Evolutionary conservation across 2,329 filamentous ascomycete species (phyloP).

Genomic region (Sphaceloma murrayae): DNA sequence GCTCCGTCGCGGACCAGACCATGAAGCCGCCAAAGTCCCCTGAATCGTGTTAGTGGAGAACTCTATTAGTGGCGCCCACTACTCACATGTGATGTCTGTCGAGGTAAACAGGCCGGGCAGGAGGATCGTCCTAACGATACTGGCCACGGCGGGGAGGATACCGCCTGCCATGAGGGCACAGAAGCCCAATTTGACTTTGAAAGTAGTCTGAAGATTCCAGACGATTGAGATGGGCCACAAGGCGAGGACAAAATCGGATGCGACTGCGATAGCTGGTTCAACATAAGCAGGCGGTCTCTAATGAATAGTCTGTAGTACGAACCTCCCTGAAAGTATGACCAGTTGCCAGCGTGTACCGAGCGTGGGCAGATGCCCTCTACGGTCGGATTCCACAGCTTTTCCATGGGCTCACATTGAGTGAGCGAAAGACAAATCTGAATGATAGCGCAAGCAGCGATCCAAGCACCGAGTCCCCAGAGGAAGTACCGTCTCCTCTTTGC

Average conservation of each 20-base stretch:
- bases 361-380: background rate
- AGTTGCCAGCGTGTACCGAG: background rate
- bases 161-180: constrained; percentile 13
- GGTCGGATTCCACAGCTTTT: constrained; percentile 13
- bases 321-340: constrained; percentile 13
- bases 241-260: constrained; percentile 35
- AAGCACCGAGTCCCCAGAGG: constrained; percentile 8
- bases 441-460: background rate
- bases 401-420: constrained; percentile 12
- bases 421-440: constrained; percentile 7
- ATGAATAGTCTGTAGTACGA: background rate
- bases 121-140: background rate
- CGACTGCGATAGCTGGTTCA: constrained; percentile 12
- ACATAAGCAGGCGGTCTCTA: too few species aligned
- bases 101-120: constrained; percentile 1
- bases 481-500: constrained; percentile 6
- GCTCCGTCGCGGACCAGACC: constrained; percentile 14
- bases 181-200: constrained; percentile 31
- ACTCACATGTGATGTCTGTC: constrained; percentile 10
- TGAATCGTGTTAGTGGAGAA: background rate
- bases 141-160: constrained; percentile 11
- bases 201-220: constrained; percentile 35
- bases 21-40: constrained; percentile 12
- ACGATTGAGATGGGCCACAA: constrained; percentile 36
- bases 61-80: background rate